A percentile compares a stretch with the other conserved stretches of the same genome.
phyloP scores from a whole-genome alignment of 345 rosid genomes.

The Punica granatum region DNA sequence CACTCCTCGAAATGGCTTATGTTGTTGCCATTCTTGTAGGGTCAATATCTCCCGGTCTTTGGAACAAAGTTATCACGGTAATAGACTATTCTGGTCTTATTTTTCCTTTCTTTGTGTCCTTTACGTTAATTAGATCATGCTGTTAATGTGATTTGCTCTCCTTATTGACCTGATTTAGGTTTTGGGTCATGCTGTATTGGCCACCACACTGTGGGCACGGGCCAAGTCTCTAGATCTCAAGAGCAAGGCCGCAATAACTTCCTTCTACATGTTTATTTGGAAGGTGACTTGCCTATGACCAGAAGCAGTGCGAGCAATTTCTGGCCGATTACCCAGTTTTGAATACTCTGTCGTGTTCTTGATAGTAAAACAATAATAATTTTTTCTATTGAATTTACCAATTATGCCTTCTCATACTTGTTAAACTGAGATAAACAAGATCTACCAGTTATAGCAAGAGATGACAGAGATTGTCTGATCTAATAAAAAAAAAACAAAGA shows the following conservation, averaged over 20 bases:
- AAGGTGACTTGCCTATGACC: constrained; percentile 39
- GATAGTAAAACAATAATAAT: neutral
- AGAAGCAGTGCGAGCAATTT: too few species aligned
- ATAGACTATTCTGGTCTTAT: neutral
- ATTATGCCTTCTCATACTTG: neutral
- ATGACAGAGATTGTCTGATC: neutral
- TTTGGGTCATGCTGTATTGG: constrained; percentile 63
- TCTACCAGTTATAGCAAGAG: neutral
- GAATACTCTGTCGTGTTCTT: neutral
- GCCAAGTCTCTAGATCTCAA: constrained; percentile 68
- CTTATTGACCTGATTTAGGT: constrained; percentile 33
- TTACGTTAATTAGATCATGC: neutral
- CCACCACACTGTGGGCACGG: constrained; percentile 51
- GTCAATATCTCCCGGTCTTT: constrained; percentile 53
- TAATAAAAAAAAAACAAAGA: too few species aligned
- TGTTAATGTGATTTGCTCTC: neutral
- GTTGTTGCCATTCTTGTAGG: constrained; percentile 70
- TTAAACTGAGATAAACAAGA: neutral
- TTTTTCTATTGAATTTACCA: neutral
- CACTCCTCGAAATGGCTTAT: constrained; percentile 81
- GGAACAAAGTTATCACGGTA: constrained; percentile 88
- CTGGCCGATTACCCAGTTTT: too few species aligned
- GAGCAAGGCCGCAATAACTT: constrained; percentile 73
- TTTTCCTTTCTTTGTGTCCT: too few species aligned
- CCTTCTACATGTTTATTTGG: constrained; percentile 97